A percentile compares a stretch with the other conserved stretches of the same genome.
phyloP scores from a whole-genome alignment of 148 eudicot species.

The Persicaria tinctoria region DNA sequence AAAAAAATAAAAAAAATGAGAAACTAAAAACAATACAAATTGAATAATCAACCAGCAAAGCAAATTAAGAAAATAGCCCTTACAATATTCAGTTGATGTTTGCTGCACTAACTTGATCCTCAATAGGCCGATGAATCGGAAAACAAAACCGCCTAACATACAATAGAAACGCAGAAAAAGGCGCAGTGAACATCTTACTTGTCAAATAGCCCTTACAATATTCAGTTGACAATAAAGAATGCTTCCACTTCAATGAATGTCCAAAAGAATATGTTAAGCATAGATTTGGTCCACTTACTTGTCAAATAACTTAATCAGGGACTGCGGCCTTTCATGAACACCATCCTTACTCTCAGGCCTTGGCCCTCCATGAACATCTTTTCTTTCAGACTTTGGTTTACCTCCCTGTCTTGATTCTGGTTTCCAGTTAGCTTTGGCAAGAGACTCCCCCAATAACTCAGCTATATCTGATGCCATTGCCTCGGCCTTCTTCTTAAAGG shows the following conservation, averaged over 20 bases:
- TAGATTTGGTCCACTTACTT: slow-evolving; percentile 35
- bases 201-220: too few relatives aligned
- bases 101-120: too few relatives aligned
- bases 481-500: slow-evolving; percentile 72
- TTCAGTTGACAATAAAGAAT: neutral
- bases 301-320: slow-evolving; percentile 36
- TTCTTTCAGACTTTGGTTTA: slow-evolving; percentile 41
- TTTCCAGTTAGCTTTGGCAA: slow-evolving; percentile 69
- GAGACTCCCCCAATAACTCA: slow-evolving; percentile 73
- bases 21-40: neutral
- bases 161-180: too few relatives aligned
- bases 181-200: too few relatives aligned
- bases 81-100: neutral
- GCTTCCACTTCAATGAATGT: neutral
- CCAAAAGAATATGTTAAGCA: neutral
- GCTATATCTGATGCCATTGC: slow-evolving; percentile 84
- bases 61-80: neutral
- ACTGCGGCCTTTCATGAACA: slow-evolving; percentile 54
- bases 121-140: too few relatives aligned
- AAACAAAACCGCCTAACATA: too few relatives aligned
- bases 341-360: neutral
- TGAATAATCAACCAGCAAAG: neutral
- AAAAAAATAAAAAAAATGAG: neutral
- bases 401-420: slow-evolving; percentile 62
- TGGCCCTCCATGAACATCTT: slow-evolving; percentile 30